Evolutionary conservation across 2,329 filamentous ascomycete genomes (phyloP).

Genomic region (Pseudocercospora ulei): DNA sequence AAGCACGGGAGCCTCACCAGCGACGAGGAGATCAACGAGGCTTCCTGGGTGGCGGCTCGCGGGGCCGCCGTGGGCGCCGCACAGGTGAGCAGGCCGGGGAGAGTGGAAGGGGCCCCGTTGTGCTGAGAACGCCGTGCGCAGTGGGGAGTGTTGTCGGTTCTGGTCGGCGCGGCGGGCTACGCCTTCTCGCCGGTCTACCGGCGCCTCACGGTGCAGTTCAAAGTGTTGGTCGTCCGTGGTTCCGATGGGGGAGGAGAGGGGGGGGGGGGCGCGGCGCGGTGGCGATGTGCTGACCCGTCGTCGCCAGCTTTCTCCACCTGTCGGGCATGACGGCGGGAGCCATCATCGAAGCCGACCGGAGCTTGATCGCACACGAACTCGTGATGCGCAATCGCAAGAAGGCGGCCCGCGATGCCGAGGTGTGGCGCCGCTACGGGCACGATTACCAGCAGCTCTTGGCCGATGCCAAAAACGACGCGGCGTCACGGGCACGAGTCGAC

Average conservation of each 20-base stretch:
- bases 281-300: too few relatives aligned
- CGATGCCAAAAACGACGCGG: conserved; percentile 4
- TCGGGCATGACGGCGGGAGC: conserved; percentile 72
- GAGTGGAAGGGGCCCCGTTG: neutral
- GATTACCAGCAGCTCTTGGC: conserved; percentile 17
- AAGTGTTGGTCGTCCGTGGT: conserved; percentile 52
- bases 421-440: conserved; percentile 44
- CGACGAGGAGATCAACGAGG: conserved; percentile 57
- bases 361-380: conserved; percentile 58
- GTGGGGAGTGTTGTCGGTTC: conserved; percentile 59
- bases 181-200: conserved; percentile 61
- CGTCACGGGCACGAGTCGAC: neutral
- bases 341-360: conserved; percentile 64
- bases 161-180: conserved; percentile 55
- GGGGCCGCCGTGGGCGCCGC: conserved; percentile 47
- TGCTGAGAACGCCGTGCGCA: conserved; percentile 26
- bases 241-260: too few relatives aligned
- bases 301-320: conserved; percentile 66
- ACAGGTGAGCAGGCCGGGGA: conserved; percentile 10
- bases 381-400: conserved; percentile 56
- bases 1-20: conserved; percentile 48
- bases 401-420: conserved; percentile 53
- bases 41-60: conserved; percentile 60
- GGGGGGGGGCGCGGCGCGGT: too few relatives aligned
- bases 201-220: conserved; percentile 63